Evolutionary conservation across 2,329 filamentous ascomycete species (phyloP), one percentile per base, ranked within the genome.

Genomic region (Aspergillus neotritici): DNA sequence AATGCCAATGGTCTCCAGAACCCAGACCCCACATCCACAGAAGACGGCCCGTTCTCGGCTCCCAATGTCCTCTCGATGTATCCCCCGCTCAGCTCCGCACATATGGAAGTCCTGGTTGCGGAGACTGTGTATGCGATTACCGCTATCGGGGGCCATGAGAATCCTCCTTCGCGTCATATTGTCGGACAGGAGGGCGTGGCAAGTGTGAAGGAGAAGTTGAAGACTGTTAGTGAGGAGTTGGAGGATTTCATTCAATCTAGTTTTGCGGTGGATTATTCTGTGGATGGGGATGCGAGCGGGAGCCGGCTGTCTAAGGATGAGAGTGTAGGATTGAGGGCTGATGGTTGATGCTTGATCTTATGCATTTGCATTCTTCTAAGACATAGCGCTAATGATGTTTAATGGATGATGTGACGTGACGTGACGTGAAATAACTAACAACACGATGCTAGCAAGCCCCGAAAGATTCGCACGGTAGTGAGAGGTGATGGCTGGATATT

Each of bases 161-260:
- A 97, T 63, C 93, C 93, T 2, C 93, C 93, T 0, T 87, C 89
- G 1, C 76, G 93, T 28, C 91, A 97, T 63, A 96, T 97, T 57
- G 90, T 97, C 2, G 91, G 93, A 0, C 81, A 85, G 42, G 93
- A 97, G 65, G 91, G 87, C 1, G 85, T 91, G 10, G 77, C 81
- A 5, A 86, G 86, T 32, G 91, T 97, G 31, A 94, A 91, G 64
- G 93, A 97, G 69, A 97, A 97, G 69, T 72, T 98, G 43, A 95
- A 94, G 71, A 96, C 89, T 2, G 87, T 96, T 3, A 94, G 88
- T 50, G 90, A 97, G 64, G 93, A 97, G 70, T 71, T 97, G 44
- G 93, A 97, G 65, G 93, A 97, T 54, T 97, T 97, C 66, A 84
- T 95, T 21, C 88, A 94, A 56, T 84, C 89, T 17, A 96, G 89